A percentile compares a stretch with the other conserved stretches of the same genome.
These are phyloP conservation scores for Leishmania major DNA, from an alignment of 208 protist species.

Conservation along the genomic window DNA sequence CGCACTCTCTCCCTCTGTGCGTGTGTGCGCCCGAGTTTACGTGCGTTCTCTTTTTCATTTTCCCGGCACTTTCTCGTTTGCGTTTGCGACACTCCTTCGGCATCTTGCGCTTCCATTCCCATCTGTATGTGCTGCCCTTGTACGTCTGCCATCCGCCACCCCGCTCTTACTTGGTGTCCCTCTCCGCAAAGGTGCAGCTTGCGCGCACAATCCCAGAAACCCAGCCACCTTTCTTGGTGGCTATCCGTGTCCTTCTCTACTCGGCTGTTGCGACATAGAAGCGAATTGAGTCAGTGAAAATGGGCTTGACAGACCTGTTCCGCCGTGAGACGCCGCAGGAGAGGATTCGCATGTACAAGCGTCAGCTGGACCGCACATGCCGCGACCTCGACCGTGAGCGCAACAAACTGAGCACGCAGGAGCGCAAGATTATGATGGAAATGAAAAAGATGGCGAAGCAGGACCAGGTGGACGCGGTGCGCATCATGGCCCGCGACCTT, in stretches of 20 bases:
- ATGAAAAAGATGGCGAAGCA: constrained; percentile 97
- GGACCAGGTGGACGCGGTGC: constrained; percentile 95
- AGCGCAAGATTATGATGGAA: constrained; percentile 96
- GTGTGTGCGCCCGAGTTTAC: not conserved
- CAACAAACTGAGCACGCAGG: constrained; percentile 93
- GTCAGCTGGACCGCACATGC: constrained; percentile 92
- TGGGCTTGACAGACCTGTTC: constrained; percentile 73
- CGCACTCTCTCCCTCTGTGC: not conserved
- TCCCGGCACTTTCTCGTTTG: not conserved
- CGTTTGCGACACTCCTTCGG: not conserved
- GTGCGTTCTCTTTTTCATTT: not conserved
- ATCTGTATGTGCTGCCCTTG: not conserved
- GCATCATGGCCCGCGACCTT: constrained; percentile 98
- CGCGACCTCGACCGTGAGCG: constrained; percentile 97
- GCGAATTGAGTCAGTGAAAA: constrained; percentile 14
- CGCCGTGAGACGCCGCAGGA: constrained; percentile 92
- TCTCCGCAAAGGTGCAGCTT: not conserved
- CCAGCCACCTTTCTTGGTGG: not conserved
- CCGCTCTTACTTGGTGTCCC: not conserved
- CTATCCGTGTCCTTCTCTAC: not conserved
- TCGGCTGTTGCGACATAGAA: not conserved
- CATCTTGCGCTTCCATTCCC: not conserved
- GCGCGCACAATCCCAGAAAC: not conserved
- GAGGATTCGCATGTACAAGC: constrained; percentile 96
- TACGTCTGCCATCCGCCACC: not conserved